Evolutionary conservation across 495 filamentous ascomycete genomes (phyloP).

Genomic region (Podospora comata): DNA sequence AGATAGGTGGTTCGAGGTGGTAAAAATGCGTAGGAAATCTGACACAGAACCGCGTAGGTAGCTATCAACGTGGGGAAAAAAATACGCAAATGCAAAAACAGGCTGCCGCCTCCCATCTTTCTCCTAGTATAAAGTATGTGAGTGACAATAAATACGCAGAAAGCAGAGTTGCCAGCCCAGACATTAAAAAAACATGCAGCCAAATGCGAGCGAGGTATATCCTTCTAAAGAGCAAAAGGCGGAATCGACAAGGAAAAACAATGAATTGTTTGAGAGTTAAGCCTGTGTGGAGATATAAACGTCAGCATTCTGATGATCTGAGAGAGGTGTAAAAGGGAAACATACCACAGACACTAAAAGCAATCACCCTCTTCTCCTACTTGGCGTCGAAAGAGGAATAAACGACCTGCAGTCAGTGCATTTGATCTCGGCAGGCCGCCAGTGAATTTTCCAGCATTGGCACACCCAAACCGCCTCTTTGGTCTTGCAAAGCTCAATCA

Average conservation of each 20-base stretch:
- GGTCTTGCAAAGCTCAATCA: constrained; percentile 25
- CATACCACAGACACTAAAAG: neutral
- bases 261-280: neutral
- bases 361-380: constrained; percentile 3
- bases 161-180: neutral
- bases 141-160: neutral
- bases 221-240: neutral
- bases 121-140: neutral
- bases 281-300: neutral
- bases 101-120: neutral
- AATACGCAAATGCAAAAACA: neutral
- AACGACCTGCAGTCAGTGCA: constrained; percentile 16
- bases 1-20: too few relatives aligned
- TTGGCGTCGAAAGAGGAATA: constrained; percentile 8
- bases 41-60: too few relatives aligned
- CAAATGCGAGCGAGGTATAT: neutral
- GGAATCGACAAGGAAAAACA: neutral
- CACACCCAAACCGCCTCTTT: constrained; percentile 32
- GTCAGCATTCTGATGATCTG: neutral
- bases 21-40: too few relatives aligned
- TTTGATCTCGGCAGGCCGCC: constrained; percentile 8
- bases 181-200: neutral
- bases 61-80: neutral
- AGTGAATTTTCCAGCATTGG: constrained; percentile 22
- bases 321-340: neutral